Base-by-base conservation (phyloP, 2,329 filamentous ascomycete species). In the Sordariomycetes sp. region DNA sequence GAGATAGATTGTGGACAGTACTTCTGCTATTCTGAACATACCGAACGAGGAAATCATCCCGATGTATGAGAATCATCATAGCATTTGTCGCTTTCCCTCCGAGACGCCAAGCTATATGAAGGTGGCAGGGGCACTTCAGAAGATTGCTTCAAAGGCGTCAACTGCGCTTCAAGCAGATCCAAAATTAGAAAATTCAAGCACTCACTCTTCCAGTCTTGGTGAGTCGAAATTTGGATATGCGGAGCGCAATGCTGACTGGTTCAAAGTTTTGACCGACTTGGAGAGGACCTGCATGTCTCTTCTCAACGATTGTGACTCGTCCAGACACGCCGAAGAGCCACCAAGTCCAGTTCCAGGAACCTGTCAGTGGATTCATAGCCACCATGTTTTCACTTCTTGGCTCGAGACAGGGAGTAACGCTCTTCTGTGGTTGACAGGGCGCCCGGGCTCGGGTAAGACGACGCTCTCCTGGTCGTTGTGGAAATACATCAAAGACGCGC, bases 391-490 rank as follows among this genome's bases (percentile, higher is more conserved):
- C 34, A 23, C 37, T 6, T 40, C 51, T 14, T 61, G 54, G 55
- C 36, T 49, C 32, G 40, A 40, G 9, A 41, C 47, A n/a, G 38
- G 45, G 16, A 36, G 44, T 21, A 49, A 43, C n/a, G 43, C 44
- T 20, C 39, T 60, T 2, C 46, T 61, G 10, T 59, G 54, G 57
- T 43, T 61, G 9, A 59, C 45, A 16, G 56, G 56, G 5, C 46
- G 56, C 42, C 48, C 57, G 14, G 55, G 56, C 5, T 59, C 48
- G 34, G 55, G 57, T 14, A 62, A 60, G 38, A 59, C 57, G 14
- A 53, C 51, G 19, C 43, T 59, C 5, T 59, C 56, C 10, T 42
- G 35, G 7, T 58, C 53, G 39, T 35, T 62, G 10, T 45, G 48
- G 20, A 46, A 55, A 21, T 41, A 55, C 29, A 39, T 60, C 12